Percentiles rank a stretch among this genome's conserved stretches.
These are phyloP conservation scores for Pyrus betulifolia DNA, from an alignment of 306 rosid genomes.

Conservation along the genomic window DNA sequence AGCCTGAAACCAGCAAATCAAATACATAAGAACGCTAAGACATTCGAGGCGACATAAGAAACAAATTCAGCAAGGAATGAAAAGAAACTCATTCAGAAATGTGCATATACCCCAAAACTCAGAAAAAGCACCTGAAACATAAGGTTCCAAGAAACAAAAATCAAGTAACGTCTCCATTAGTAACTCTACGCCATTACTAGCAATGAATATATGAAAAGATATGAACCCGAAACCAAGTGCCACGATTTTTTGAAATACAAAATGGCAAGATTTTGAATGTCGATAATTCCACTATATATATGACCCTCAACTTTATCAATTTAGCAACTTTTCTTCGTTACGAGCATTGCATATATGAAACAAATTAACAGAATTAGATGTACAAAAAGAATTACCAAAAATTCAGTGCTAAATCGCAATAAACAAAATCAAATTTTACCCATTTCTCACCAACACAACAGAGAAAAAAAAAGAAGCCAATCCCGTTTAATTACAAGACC, in stretches of 20 bases:
- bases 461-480: neutral
- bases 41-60: neutral
- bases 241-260: neutral
- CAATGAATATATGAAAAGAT: neutral
- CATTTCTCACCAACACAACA: neutral
- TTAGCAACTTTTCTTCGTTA: neutral
- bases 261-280: neutral
- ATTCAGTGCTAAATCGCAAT: neutral
- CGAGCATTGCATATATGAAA: neutral
- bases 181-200: neutral
- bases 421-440: neutral
- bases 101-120: neutral
- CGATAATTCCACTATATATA: neutral
- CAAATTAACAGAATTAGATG: neutral
- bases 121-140: neutral
- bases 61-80: neutral
- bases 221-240: neutral
- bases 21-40: neutral
- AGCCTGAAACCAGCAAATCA: conserved; percentile 47
- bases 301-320: neutral
- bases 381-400: neutral
- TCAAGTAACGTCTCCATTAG: neutral
- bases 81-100: neutral
- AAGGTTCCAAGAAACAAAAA: neutral
- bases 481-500: neutral